phyloP scores from a whole-genome alignment of 768 basidiomycete genomes.

The Phylloporus sp. region DNA sequence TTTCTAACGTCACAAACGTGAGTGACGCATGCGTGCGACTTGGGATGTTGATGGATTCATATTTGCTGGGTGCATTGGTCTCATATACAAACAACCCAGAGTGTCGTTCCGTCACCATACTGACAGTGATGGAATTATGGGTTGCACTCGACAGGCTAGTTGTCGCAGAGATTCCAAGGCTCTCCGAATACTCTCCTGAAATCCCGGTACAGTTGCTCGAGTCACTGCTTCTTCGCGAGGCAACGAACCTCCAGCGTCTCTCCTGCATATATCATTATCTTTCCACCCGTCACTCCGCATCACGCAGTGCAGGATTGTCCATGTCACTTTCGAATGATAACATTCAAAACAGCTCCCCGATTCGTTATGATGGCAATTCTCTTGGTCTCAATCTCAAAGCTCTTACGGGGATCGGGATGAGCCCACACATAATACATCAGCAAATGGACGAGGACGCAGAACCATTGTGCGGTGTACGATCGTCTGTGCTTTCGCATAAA shows the following conservation, averaged over 20 bases:
- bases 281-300: too few relatives aligned
- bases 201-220: not conserved
- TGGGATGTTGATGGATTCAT: not conserved
- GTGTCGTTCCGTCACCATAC: not conserved
- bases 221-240: not conserved
- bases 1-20: not conserved
- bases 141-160: not conserved
- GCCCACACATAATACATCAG: too few relatives aligned
- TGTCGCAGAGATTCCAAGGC: not conserved
- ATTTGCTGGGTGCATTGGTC: not conserved
- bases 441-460: too few relatives aligned
- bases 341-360: too few relatives aligned
- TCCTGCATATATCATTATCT: too few relatives aligned
- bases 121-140: not conserved
- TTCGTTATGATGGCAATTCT: too few relatives aligned
- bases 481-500: too few relatives aligned
- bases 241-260: not conserved
- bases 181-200: not conserved
- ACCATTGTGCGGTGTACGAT: too few relatives aligned
- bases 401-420: too few relatives aligned
- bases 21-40: not conserved
- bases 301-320: too few relatives aligned
- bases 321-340: too few relatives aligned
- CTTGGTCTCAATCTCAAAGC: too few relatives aligned
- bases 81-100: not conserved